phyloP scores from a whole-genome alignment of 495 filamentous ascomycete species.

The Penicillium samsonianum region DNA sequence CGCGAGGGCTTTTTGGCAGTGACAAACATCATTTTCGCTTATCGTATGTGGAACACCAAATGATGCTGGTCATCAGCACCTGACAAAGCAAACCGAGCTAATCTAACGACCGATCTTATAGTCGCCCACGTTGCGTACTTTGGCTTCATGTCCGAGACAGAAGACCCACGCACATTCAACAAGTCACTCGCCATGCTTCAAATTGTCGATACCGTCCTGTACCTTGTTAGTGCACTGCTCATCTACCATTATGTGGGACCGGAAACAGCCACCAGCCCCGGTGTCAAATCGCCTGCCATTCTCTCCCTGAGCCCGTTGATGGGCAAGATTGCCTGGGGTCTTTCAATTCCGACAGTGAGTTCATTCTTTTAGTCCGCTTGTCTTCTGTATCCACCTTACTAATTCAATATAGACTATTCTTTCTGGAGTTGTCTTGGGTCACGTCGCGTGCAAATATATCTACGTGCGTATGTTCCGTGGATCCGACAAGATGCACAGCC shows the following conservation, averaged over 20 bases:
- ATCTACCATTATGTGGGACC: constrained; percentile 74
- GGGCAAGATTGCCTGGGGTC: constrained; percentile 70
- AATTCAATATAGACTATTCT: constrained; percentile 32
- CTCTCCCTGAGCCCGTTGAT: constrained; percentile 60
- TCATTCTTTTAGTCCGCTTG: background rate
- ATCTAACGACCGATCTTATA: constrained; percentile 13
- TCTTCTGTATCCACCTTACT: background rate
- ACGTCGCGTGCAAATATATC: constrained; percentile 62
- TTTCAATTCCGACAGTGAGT: constrained; percentile 68
- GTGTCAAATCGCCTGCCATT: constrained; percentile 70
- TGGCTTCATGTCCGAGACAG: constrained; percentile 74
- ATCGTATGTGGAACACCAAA: constrained; percentile 28
- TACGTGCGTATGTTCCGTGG: constrained; percentile 61
- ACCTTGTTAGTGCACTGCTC: constrained; percentile 47
- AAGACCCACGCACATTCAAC: constrained; percentile 62
- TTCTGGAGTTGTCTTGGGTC: constrained; percentile 59
- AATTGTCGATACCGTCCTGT: constrained; percentile 63
- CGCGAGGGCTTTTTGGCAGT: constrained; percentile 34
- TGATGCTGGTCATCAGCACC: background rate
- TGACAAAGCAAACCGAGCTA: constrained; percentile 4
- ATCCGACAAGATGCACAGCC: constrained; percentile 57
- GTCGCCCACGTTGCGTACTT: constrained; percentile 73
- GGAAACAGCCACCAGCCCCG: constrained; percentile 16
- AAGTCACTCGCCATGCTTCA: constrained; percentile 68
- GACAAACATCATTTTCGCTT: constrained; percentile 46